phyloP scores from a whole-genome alignment of 2,329 filamentous ascomycete species.

The Tolypocladium pustulatum region DNA sequence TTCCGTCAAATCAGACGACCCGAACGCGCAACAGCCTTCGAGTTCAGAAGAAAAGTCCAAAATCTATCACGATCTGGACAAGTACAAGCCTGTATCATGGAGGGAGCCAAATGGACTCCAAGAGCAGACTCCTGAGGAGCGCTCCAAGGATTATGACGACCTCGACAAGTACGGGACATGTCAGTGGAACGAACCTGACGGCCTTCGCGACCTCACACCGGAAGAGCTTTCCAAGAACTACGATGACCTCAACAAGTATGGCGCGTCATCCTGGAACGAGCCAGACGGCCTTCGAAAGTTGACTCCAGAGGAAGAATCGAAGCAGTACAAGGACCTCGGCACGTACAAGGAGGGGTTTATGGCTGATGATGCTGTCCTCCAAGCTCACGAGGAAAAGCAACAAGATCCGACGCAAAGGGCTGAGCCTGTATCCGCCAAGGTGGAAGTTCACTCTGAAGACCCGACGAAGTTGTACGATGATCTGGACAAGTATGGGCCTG shows the following conservation, averaged over 20 bases:
- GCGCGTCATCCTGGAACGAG: slow-evolving; percentile 18
- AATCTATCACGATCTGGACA: slow-evolving; percentile 28
- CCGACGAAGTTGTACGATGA: slow-evolving; percentile 28
- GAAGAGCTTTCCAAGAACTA: slow-evolving; percentile 31
- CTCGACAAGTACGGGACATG: slow-evolving; percentile 23
- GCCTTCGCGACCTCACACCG: slow-evolving; percentile 14
- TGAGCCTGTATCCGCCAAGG: slow-evolving; percentile 5
- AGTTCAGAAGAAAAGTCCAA: slow-evolving; percentile 20
- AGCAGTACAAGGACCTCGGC: slow-evolving; percentile 23
- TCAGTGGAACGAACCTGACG: slow-evolving; percentile 26
- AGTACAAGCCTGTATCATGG: slow-evolving; percentile 26
- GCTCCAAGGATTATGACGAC: slow-evolving; percentile 28
- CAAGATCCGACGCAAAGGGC: slow-evolving; percentile 5
- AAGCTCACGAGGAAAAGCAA: slow-evolving; percentile 6
- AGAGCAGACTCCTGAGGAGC: slow-evolving; percentile 19
- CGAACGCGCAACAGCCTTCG: slow-evolving; percentile 11
- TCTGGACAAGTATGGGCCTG: slow-evolving; percentile 22
- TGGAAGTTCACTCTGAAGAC: slow-evolving; percentile 18
- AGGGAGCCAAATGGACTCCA: slow-evolving; percentile 29
- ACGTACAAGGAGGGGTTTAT: slow-evolving; percentile 15
- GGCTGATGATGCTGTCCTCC: slow-evolving; percentile 5
- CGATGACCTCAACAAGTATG: slow-evolving; percentile 23
- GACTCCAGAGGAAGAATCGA: slow-evolving; percentile 18
- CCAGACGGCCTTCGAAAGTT: slow-evolving; percentile 14
- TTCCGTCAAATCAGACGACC: slow-evolving; percentile 8